A percentile compares a stretch with the other conserved stretches of the same genome.
phyloP scores from a whole-genome alignment of 2,329 filamentous ascomycete genomes.

The Neurospora sp. region DNA sequence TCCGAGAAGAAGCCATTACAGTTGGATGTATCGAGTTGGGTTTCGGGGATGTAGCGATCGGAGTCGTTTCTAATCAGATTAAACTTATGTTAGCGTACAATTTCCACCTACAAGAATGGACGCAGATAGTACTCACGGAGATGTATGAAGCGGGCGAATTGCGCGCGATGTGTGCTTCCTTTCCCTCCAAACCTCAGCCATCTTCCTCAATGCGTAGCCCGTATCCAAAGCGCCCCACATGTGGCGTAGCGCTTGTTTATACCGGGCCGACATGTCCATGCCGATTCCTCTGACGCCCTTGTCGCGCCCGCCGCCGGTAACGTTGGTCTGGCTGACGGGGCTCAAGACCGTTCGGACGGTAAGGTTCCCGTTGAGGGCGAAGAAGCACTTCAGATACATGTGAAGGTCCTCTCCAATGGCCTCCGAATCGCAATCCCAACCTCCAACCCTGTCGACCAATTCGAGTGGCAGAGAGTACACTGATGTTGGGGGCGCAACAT shows the following conservation, averaged over 20 bases:
- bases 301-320: constrained; percentile 48
- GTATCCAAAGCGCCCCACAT: constrained; percentile 69
- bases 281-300: constrained; percentile 43
- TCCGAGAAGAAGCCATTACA: constrained; percentile 47
- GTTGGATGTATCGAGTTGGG: constrained; percentile 28
- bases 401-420: constrained; percentile 69
- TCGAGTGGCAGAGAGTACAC: constrained; percentile 63
- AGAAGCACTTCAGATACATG: constrained; percentile 73
- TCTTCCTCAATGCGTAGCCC: constrained; percentile 52
- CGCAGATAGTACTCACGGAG: constrained; percentile 23
- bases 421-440: constrained; percentile 62
- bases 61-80: constrained; percentile 30
- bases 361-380: constrained; percentile 60
- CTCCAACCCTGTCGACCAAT: constrained; percentile 58
- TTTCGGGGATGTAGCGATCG: constrained; percentile 39
- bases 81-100: constrained; percentile 11
- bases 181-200: constrained; percentile 47
- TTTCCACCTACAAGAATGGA: background rate
- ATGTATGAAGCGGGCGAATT: constrained; percentile 46
- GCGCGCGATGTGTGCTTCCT: constrained; percentile 45
- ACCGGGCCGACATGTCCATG: constrained; percentile 53
- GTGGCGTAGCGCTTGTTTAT: constrained; percentile 62
- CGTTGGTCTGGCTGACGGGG: constrained; percentile 65
- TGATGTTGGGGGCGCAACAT: constrained; percentile 60
- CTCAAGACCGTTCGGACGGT: constrained; percentile 54